Evolutionary conservation across 768 basidiomycete genomes (phyloP).

Genomic region (Suillus subaureus): DNA sequence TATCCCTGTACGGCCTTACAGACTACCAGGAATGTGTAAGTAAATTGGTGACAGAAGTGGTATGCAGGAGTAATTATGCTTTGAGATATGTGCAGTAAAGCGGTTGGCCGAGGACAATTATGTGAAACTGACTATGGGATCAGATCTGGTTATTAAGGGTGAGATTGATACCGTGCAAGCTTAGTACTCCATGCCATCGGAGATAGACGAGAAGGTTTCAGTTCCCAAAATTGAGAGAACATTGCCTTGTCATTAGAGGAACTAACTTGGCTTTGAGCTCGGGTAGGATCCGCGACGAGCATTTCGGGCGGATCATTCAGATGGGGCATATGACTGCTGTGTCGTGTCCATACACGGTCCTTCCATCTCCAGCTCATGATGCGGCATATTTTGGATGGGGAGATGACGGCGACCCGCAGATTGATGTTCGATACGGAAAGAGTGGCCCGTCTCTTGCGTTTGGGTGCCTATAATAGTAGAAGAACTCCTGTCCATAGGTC

Average conservation of each 20-base stretch:
- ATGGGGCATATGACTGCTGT: background rate
- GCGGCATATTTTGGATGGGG: background rate
- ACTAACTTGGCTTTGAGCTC: background rate
- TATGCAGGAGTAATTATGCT: slow-evolving; percentile 10
- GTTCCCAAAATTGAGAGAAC: background rate
- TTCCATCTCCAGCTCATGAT: background rate
- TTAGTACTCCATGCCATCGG: too few species aligned
- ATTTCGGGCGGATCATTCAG: background rate
- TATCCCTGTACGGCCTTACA: slow-evolving; percentile 24
- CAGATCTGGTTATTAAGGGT: background rate
- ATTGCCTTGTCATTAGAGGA: background rate
- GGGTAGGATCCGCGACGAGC: background rate
- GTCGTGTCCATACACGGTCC: background rate
- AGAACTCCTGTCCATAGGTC: background rate
- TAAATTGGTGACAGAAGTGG: slow-evolving; percentile 20
- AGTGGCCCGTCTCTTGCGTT: background rate
- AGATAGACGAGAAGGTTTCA: background rate
- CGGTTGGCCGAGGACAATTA: slow-evolving; percentile 4
- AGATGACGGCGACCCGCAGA: background rate
- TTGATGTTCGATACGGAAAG: background rate
- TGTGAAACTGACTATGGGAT: background rate
- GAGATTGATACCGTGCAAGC: background rate
- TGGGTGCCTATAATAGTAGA: background rate
- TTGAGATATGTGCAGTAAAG: slow-evolving; percentile 19
- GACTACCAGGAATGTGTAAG: slow-evolving; percentile 34